These are phyloP conservation scores for Trichosporon sp. DNA, from an alignment of 1,284 basidiomycete species.

Conservation along the genomic window DNA sequence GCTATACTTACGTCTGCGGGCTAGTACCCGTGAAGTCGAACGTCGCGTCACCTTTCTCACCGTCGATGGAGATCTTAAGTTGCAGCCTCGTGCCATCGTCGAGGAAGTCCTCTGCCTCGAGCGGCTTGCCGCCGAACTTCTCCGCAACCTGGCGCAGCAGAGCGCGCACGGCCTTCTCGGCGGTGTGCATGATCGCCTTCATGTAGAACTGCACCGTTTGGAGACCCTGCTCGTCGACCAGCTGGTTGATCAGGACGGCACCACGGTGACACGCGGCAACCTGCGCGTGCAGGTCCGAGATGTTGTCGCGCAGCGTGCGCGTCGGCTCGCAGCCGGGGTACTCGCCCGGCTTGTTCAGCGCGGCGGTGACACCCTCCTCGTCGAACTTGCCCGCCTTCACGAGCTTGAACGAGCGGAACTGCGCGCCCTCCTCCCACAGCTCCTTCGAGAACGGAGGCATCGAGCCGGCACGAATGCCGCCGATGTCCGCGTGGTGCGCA, in stretches of 20 bases:
- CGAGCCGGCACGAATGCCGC: conserved; percentile 42
- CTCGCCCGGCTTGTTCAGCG: conserved; percentile 80
- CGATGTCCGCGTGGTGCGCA: conserved; percentile 52
- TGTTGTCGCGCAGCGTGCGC: conserved; percentile 67
- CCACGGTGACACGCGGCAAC: conserved; percentile 43
- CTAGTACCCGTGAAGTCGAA: conserved; percentile 88
- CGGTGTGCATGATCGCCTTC: conserved; percentile 83
- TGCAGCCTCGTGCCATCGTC: conserved; percentile 39
- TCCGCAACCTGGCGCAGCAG: conserved; percentile 72
- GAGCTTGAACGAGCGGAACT: conserved; percentile 56
- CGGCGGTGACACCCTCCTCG: conserved; percentile 64
- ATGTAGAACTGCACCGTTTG: conserved; percentile 59
- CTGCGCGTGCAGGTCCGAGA: conserved; percentile 43
- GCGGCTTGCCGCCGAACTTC: conserved; percentile 63
- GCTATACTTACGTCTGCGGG: conserved; percentile 59
- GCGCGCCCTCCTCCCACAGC: conserved; percentile 52
- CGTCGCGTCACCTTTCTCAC: conserved; percentile 69
- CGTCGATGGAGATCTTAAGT: conserved; percentile 77
- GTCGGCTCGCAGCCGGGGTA: conserved; percentile 81
- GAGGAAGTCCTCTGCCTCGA: conserved; percentile 52
- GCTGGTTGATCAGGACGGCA: conserved; percentile 33
- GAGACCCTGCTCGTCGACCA: conserved; percentile 53
- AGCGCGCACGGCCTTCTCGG: conserved; percentile 80
- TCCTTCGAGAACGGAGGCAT: conserved; percentile 53
- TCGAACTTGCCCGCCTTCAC: conserved; percentile 42